Conservation (phyloP, 345 rosid genomes). For the Citrus sinensis region DVS_A1.0 CM039169.1:173001-173500, state of each 20-base stretch:
- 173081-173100: constrained; percentile 38
- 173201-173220: neutral
- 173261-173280: constrained; percentile 21
- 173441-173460: too few relatives aligned
- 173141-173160: constrained; percentile 26
- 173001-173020: neutral
- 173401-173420: neutral
- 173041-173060: constrained; percentile 17
- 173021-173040: neutral
- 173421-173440: too few relatives aligned
- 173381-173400: neutral
- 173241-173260: neutral
- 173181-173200: neutral
- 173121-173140: constrained; percentile 31
- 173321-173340: too few relatives aligned
- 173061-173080: constrained; percentile 31
- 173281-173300: constrained; percentile 22
- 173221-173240: neutral
- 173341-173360: too few relatives aligned
- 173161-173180: constrained; percentile 14
- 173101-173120: too few relatives aligned
- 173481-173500: neutral
- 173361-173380: too few relatives aligned
- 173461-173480: too few relatives aligned
- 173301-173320: neutral